phyloP scores from a whole-genome alignment of 345 rosid species.

The Erucastrum elatum region DNA sequence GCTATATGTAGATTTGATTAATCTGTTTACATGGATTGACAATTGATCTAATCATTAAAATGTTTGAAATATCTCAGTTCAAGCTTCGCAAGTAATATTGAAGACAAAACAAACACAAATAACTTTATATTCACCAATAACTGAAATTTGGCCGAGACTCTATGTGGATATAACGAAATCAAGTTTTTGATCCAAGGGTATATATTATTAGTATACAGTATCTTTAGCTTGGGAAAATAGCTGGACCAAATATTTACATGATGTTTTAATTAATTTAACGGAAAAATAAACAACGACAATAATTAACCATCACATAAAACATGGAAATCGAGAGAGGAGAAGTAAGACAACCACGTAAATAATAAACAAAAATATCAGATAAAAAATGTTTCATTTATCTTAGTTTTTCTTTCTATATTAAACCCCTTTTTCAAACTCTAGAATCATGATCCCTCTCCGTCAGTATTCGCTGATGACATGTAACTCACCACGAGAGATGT shows the following conservation, averaged over 20 bases:
- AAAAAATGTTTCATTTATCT: background rate
- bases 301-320: slow-evolving; percentile 4
- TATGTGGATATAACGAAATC: background rate
- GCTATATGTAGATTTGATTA: background rate
- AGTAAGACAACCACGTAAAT: background rate
- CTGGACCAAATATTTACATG: background rate
- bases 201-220: background rate
- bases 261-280: background rate
- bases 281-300: background rate
- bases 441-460: slow-evolving; percentile 51
- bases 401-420: background rate
- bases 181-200: background rate
- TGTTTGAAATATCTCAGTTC: background rate
- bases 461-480: slow-evolving; percentile 80
- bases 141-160: background rate
- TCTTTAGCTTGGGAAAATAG: background rate
- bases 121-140: background rate
- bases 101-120: background rate
- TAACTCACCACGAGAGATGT: slow-evolving; percentile 74
- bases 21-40: background rate
- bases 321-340: background rate
- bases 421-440: slow-evolving; percentile 15
- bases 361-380: slow-evolving; percentile 17
- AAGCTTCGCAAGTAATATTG: background rate
- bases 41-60: background rate